phyloP scores from a whole-genome alignment of 2,329 filamentous ascomycete species.

The Colletotrichum sp. region DNA sequence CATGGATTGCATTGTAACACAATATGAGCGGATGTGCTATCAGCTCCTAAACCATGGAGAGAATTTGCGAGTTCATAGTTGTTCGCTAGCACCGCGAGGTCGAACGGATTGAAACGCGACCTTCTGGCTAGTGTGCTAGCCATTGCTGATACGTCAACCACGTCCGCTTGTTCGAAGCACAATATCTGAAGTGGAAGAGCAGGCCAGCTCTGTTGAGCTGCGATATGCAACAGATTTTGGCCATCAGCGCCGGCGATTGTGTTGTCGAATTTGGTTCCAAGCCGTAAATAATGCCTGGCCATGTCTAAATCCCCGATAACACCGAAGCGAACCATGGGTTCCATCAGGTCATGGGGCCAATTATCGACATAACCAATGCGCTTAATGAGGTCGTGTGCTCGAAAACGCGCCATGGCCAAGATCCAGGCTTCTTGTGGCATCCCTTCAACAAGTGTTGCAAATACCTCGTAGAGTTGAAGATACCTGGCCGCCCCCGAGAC shows the following conservation, averaged over 20 bases:
- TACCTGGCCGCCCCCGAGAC: neutral
- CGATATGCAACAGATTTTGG: neutral
- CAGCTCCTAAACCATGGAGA: neutral
- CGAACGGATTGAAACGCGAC: neutral
- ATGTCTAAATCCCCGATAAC: neutral
- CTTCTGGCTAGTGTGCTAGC: rapidly evolving
- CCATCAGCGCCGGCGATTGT: neutral
- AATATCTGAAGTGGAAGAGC: neutral
- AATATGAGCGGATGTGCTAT: neutral
- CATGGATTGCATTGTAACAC: neutral
- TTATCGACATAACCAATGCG: neutral
- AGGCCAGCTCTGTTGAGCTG: neutral
- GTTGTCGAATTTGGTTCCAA: neutral
- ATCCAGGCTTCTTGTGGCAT: neutral
- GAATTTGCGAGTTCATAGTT: neutral
- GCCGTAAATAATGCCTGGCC: neutral
- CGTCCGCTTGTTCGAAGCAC: neutral
- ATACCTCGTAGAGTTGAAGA: neutral
- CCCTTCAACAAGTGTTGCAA: neutral
- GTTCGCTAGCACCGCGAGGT: neutral
- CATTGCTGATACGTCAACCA: neutral
- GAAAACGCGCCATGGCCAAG: neutral
- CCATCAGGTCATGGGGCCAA: neutral
- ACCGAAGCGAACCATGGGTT: neutral
- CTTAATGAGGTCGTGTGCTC: neutral